Conservation (phyloP, 2,329 filamentous ascomycete genomes). For the Lecanoromycetidae sp. region DNA sequence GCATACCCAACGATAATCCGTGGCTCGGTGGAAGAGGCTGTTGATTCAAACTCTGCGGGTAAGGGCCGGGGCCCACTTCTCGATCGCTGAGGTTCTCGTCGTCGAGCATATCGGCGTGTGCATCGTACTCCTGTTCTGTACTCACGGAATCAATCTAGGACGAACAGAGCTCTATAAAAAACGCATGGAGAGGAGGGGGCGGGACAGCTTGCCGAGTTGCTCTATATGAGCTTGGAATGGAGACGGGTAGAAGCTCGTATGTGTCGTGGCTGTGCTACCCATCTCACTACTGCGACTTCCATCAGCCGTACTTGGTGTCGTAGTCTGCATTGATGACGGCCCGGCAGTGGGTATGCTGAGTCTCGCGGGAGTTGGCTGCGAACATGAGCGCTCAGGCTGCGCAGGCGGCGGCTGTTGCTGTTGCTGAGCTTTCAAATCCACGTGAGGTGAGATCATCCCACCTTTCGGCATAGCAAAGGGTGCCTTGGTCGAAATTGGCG, state of each 20-base stretch:
- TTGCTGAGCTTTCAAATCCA: slow-evolving; percentile 38
- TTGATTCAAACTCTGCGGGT: slow-evolving; percentile 41
- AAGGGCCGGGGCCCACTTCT: slow-evolving; percentile 55
- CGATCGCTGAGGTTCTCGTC: slow-evolving; percentile 57
- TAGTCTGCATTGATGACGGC: slow-evolving; percentile 21
- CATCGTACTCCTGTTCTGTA: slow-evolving; percentile 95
- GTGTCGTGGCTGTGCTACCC: slow-evolving; percentile 21
- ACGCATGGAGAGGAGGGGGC: slow-evolving; percentile 31
- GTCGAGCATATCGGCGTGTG: slow-evolving; percentile 78
- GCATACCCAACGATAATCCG: slow-evolving; percentile 28
- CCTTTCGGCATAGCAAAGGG: slow-evolving; percentile 49
- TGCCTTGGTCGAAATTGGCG: slow-evolving; percentile 51
- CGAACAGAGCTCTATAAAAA: slow-evolving; percentile 48
- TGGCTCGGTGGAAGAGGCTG: slow-evolving; percentile 33
- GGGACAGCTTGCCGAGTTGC: slow-evolving; percentile 76
- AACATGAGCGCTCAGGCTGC: slow-evolving; percentile 25
- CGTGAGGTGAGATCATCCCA: slow-evolving; percentile 49
- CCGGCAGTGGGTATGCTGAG: slow-evolving; percentile 27
- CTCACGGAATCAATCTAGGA: slow-evolving; percentile 55
- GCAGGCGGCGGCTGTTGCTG: slow-evolving; percentile 36
- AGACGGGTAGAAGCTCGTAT: slow-evolving; percentile 60
- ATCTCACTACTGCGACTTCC: slow-evolving; percentile 11
- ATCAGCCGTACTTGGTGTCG: slow-evolving; percentile 21
- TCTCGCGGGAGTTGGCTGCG: slow-evolving; percentile 26
- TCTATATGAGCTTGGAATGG: slow-evolving; percentile 91